Base-by-base conservation (phyloP, 805 yeast genomes). In the Kodamaea leandrae region DNA sequence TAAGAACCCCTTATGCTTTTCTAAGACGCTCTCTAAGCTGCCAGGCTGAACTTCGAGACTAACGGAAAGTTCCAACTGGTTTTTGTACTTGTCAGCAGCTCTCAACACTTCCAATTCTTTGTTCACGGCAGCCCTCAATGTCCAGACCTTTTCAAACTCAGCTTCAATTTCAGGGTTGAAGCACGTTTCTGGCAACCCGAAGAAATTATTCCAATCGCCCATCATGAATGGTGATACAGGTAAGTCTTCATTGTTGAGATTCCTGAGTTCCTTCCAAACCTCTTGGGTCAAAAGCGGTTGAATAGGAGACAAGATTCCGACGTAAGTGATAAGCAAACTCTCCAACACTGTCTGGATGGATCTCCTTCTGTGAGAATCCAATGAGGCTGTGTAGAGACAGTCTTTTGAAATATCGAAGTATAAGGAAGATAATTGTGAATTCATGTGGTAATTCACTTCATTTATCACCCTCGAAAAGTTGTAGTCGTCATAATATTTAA, bases 381-480 rank as follows among this genome's bases (percentile, higher is more conserved):
- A 37, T 0, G 60, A 47, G 46, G 86, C 93, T 0, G 96, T 84
- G 58, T 93, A 93, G 13, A 93, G 69, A 36, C 84, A 69, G 55
- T 93, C 98, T 55, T 93, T 93, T 28, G 84, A 77, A 20, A 86
- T 74, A 54, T 88, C 96, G 61, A 93, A 89, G 61, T 91, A 93
- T 21, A 83, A 68, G 0, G 97, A 78, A 15, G 96, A 88, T 42
- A 90, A 70, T 15, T 80, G 82, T 16, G 77, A 74, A 54, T 83
- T 87, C 71, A 89, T 73, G 55, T 87, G 89, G 42, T 77, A 74
- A 49, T 83, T 82, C 8, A 89, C 53, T 4, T 74, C 76, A 44
- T 83, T 82, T 20, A 88, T 73, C 6, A 85, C 84, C 47, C 78
- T 75, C 40, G 86, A 78, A 59, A 83, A 93, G 51, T 83, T 82